Evolutionary conservation across 768 basidiomycete genomes (phyloP), one percentile per base, ranked within the genome.

Genomic region (Sarcodon aspratus): DNA sequence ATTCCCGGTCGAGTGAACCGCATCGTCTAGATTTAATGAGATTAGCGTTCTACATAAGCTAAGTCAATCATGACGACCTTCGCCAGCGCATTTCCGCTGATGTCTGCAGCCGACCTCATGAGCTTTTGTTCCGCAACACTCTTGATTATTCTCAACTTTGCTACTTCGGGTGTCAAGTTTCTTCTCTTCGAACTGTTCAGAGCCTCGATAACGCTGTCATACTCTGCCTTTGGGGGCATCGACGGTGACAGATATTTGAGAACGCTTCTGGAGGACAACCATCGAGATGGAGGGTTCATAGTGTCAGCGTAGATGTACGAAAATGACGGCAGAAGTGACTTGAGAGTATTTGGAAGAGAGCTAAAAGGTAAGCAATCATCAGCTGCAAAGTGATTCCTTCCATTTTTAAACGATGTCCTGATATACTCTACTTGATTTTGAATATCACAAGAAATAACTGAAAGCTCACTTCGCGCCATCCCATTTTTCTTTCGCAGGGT

Each of bases 61-160:
- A 33, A 8, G 36, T 8, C 40, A 36, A 4, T 13, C 31, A 18
- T 21, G 57, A 65, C 37, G 49, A 89, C 92, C 74, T 91, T 85
- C 9, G 88, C 78, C 62, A 94, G 89, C 0, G 88, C 91, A 9
- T 74, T 72, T 3, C 77, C 80, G 58, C 91, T 94, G n/a, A 97
- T 83, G 48, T 88, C 84, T 13, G 88, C 95, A 3, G 94, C 92
- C 11, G 65, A 60, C 32, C 80, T 75, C 93, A 99, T 95, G 42
- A 93, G 65, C 12, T 61, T 60, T 51, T 87, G 74, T 63, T 99
- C 96, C 7, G 72, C 70, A 38, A 69, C 63, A 57, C 88, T 93
- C 69, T 99, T 98, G 49, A 94, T 71, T 11, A 75, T 66, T 7
- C 95, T 72, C 48, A 95, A 59, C 53, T 71, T 74, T 7, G 85